Percentiles rank a stretch among this genome's conserved stretches.
Evolutionary conservation across 1,284 basidiomycete species (phyloP).

Genomic region (Melampsora americana): DNA sequence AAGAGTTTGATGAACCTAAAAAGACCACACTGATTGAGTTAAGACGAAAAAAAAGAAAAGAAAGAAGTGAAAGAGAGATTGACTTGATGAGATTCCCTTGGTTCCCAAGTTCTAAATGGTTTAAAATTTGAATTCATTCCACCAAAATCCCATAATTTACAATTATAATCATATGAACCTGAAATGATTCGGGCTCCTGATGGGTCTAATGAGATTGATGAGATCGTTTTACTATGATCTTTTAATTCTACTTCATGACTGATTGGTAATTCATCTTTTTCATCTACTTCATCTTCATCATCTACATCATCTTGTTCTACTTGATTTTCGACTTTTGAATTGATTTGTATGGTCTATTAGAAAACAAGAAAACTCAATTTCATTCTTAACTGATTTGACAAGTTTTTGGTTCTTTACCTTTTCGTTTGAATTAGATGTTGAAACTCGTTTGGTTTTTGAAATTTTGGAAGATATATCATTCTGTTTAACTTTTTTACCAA

Average conservation of each 20-base stretch:
- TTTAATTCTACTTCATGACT: constrained; percentile 80
- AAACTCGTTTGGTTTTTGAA: constrained; percentile 37
- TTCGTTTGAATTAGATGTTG: not conserved
- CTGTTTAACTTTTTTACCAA: constrained; percentile 28
- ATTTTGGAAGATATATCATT: constrained; percentile 32
- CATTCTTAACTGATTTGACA: too few species aligned
- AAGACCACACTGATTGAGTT: not conserved
- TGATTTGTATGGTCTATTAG: not conserved
- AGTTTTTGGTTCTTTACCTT: constrained; percentile 18
- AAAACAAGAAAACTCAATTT: not conserved
- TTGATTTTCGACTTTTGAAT: not conserved
- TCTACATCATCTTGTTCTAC: constrained; percentile 13
- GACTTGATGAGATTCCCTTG: constrained; percentile 86
- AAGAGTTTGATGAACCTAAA: constrained; percentile 78
- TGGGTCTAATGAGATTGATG: constrained; percentile 83
- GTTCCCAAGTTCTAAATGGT: constrained; percentile 94
- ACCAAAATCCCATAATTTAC: constrained; percentile 98
- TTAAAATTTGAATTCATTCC: constrained; percentile 82
- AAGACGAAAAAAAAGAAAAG: not conserved
- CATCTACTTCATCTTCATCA: constrained; percentile 51
- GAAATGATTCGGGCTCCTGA: constrained; percentile 86
- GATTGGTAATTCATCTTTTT: constrained; percentile 53
- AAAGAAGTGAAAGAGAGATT: constrained; percentile 50
- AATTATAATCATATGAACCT: constrained; percentile 93
- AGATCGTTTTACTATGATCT: constrained; percentile 91